These are phyloP conservation scores for Tricladium varicosporioides DNA, from an alignment of 2,329 filamentous ascomycete species.

Conservation along the genomic window DNA sequence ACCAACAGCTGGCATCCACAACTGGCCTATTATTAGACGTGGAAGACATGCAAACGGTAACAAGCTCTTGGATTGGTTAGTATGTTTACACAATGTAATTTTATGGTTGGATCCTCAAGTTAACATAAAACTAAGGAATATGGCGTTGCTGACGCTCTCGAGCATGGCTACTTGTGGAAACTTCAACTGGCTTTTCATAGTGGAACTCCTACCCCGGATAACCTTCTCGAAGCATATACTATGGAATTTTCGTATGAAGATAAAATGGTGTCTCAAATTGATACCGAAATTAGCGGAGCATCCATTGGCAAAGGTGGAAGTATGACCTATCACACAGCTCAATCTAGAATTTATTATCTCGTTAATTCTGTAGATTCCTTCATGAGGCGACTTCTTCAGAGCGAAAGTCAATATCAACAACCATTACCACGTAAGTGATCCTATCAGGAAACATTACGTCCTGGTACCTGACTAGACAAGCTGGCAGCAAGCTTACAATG, in stretches of 20 bases:
- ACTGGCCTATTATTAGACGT: slow-evolving; percentile 20
- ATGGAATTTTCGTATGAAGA: slow-evolving; percentile 23
- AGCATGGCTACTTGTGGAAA: slow-evolving; percentile 22
- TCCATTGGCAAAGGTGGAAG: no score
- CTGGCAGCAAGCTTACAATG: slow-evolving; percentile 13
- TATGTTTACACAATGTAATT: slow-evolving; percentile 9
- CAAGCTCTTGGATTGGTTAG: slow-evolving; percentile 29
- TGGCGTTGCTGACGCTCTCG: slow-evolving; percentile 23
- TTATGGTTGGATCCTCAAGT: no score
- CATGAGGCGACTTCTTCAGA: no score
- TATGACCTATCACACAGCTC: no score
- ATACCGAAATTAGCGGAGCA: neutral
- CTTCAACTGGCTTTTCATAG: slow-evolving; percentile 28
- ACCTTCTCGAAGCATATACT: slow-evolving; percentile 27
- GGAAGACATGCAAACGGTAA: slow-evolving; percentile 18
- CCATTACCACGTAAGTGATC: no score
- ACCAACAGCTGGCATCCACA: slow-evolving; percentile 3
- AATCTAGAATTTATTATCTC: no score
- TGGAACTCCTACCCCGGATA: slow-evolving; percentile 11
- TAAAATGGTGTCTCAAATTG: neutral
- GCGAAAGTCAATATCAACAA: no score
- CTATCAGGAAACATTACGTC: no score
- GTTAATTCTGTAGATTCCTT: no score
- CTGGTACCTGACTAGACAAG: no score
- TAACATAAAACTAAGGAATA: slow-evolving; percentile 18